Percentiles rank a stretch among this genome's conserved stretches.
Evolutionary conservation across 2,329 filamentous ascomycete genomes (phyloP).

Genomic region (Claviceps sp.): DNA sequence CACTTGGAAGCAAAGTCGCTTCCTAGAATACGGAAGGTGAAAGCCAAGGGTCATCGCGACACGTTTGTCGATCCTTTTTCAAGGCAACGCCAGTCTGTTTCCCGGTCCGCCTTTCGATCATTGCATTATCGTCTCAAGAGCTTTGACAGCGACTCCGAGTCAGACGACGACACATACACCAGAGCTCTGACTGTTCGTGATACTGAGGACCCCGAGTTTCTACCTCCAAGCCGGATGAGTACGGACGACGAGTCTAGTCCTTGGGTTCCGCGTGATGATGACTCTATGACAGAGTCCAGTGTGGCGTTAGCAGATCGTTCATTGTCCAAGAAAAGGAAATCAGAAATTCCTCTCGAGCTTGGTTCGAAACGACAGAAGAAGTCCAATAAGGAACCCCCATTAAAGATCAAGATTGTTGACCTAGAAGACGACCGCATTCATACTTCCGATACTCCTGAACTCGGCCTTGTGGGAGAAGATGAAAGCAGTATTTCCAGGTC

Average conservation of each 20-base stretch:
- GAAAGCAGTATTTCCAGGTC: conserved; percentile 29
- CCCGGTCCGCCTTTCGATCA: conserved; percentile 54
- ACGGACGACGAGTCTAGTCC: conserved; percentile 40
- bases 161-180: conserved; percentile 64
- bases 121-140: conserved; percentile 61
- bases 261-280: conserved; percentile 41
- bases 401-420: conserved; percentile 48
- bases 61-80: conserved; percentile 57
- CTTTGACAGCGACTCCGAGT: conserved; percentile 62
- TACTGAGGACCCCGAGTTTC: conserved; percentile 76
- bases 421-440: conserved; percentile 32
- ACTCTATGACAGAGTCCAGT: conserved; percentile 60
- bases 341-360: conserved; percentile 50
- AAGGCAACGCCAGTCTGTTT: conserved; percentile 44
- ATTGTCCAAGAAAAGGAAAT: conserved; percentile 56
- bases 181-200: conserved; percentile 48
- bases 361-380: conserved; percentile 72
- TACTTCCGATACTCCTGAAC: conserved; percentile 37
- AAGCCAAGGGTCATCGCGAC: conserved; percentile 41
- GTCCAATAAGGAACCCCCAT: conserved; percentile 58
- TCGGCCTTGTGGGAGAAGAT: conserved; percentile 29
- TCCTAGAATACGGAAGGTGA: conserved; percentile 62
- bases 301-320: conserved; percentile 47
- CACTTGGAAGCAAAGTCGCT: conserved; percentile 46
- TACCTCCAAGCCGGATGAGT: conserved; percentile 62